These are phyloP conservation scores for Ulvella scutata DNA, from an alignment of 139 green algal genomes.

Conservation along the genomic window DNA sequence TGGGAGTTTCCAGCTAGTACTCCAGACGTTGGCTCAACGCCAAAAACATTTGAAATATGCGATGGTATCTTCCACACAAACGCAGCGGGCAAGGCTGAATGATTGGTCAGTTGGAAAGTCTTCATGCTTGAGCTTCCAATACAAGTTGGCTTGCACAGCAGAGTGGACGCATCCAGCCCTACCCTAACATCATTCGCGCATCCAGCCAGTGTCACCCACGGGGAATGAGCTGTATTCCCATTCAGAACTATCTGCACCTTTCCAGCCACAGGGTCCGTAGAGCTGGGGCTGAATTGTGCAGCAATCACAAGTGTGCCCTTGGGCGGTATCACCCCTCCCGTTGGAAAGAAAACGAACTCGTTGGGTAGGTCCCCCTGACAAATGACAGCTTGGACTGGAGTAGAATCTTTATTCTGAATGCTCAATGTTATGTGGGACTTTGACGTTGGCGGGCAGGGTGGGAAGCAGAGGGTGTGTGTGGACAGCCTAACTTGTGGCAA, in stretches of 20 bases:
- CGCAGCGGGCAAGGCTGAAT: neutral
- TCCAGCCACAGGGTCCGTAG: neutral
- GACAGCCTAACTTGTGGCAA: neutral
- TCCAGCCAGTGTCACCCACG: neutral
- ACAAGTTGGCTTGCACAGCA: neutral
- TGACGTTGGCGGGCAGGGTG: neutral
- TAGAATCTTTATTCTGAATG: neutral
- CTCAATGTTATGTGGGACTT: neutral
- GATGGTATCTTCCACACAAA: neutral
- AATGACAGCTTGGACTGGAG: neutral
- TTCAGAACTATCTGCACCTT: neutral
- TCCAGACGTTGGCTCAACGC: neutral
- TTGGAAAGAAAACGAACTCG: neutral
- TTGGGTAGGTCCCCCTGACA: neutral
- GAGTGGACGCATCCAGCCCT: neutral
- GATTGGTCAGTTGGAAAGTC: neutral
- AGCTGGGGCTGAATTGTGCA: neutral
- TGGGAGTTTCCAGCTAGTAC: neutral
- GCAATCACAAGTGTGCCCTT: neutral
- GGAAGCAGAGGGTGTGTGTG: neutral
- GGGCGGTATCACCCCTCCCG: neutral
- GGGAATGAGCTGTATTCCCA: neutral
- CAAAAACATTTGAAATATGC: neutral
- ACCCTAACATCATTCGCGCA: neutral
- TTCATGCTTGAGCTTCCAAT: neutral